Evolutionary conservation across 805 yeast genomes (phyloP).

Genomic region (Blastobotrys mokoenaii): DNA sequence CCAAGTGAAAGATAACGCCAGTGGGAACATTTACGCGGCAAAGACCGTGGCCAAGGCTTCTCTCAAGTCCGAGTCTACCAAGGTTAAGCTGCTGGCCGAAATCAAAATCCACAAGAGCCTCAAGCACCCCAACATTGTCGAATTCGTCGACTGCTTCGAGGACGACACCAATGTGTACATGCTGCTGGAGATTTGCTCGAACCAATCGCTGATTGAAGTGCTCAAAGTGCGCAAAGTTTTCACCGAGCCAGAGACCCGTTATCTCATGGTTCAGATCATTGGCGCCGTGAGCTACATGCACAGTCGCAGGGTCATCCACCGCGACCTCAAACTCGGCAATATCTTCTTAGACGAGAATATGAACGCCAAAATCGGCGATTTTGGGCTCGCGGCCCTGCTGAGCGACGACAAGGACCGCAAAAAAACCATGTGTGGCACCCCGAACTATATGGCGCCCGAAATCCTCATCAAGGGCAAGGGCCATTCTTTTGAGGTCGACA

Average conservation of each 20-base stretch:
- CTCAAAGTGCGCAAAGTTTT: conserved; percentile 75
- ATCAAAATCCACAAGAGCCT: conserved; percentile 90
- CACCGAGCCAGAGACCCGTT: conserved; percentile 87
- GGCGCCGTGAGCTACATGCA: conserved; percentile 95
- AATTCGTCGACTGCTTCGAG: conserved; percentile 93
- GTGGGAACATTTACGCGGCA: conserved; percentile 84
- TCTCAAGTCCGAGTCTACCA: conserved; percentile 82
- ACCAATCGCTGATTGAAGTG: conserved; percentile 90
- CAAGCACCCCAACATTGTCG: conserved; percentile 83
- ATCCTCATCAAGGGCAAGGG: conserved; percentile 77
- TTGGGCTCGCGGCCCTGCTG: conserved; percentile 95
- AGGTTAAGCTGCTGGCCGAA: conserved; percentile 70
- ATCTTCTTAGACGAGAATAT: conserved; percentile 88
- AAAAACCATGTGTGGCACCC: conserved; percentile 96
- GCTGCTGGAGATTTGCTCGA: conserved; percentile 87
- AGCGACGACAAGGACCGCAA: conserved; percentile 65
- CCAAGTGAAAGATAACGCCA: conserved; percentile 80
- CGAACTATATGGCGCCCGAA: conserved; percentile 98
- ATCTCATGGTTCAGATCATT: conserved; percentile 80
- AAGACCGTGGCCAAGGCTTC: conserved; percentile 97
- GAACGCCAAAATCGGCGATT: conserved; percentile 95
- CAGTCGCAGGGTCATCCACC: conserved; percentile 82
- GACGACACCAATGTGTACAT: conserved; percentile 93
- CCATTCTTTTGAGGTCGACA: conserved; percentile 89
- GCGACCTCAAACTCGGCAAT: conserved; percentile 94